These are phyloP conservation scores for Trametes gibbosa DNA, from an alignment of 768 basidiomycete genomes.

Conservation along the genomic window DNA sequence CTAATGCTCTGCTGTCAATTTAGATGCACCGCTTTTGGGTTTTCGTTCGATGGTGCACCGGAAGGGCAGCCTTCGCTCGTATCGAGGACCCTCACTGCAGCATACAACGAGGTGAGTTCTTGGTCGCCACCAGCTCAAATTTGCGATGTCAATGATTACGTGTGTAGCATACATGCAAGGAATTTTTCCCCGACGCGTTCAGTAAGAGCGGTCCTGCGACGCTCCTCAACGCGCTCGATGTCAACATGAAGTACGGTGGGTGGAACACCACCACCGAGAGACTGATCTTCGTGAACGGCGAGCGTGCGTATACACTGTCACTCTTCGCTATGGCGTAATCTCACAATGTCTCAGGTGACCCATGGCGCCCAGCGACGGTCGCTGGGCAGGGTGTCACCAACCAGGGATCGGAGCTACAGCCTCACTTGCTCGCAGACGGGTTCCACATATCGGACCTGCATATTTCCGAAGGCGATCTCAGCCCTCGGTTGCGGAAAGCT, in stretches of 20 bases:
- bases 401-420: conserved; percentile 48
- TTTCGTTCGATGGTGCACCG: conserved; percentile 34
- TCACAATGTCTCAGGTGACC: conserved; percentile 48
- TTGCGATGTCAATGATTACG: neutral
- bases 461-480: neutral
- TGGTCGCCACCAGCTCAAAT: too few relatives aligned
- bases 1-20: neutral
- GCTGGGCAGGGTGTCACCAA: conserved; percentile 49
- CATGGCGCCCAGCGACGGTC: conserved; percentile 68
- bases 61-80: conserved; percentile 39
- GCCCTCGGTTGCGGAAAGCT: neutral
- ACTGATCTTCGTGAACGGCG: conserved; percentile 68
- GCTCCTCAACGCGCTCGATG: conserved; percentile 38
- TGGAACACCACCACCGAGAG: conserved; percentile 58
- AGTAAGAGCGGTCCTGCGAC: conserved; percentile 39
- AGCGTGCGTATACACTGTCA: conserved; percentile 42
- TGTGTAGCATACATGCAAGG: conserved; percentile 55
- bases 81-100: conserved; percentile 46
- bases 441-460: conserved; percentile 67
- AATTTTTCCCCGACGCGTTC: conserved; percentile 61
- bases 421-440: conserved; percentile 55
- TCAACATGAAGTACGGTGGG: conserved; percentile 52
- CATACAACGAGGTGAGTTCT: conserved; percentile 46
- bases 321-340: neutral
- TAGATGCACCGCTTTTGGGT: conserved; percentile 72